Base-by-base conservation (phyloP, 2,329 filamentous ascomycete species). In the Fusarium nygamai region DNA sequence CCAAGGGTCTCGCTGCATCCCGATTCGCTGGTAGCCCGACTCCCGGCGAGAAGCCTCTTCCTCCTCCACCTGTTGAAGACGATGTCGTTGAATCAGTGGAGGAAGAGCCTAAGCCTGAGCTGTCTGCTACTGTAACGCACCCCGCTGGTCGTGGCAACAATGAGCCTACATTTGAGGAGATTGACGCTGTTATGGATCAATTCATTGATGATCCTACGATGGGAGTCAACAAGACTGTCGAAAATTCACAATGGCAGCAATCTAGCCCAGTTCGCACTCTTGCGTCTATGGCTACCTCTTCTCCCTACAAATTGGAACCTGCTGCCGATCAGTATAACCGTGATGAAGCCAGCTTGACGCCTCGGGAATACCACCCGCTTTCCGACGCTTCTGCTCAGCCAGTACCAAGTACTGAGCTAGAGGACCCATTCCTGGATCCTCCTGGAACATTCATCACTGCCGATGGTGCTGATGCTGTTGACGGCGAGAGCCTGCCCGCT, bases 111-210 rank as follows among this genome's bases (percentile, higher is more conserved):
- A 69, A 73, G 22, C 56, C 61, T 11, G 71, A 77, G 27, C 27
- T 69, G 13, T 72, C 75, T 11, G 69, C 64, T 24, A 68, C 50
- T 47, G 71, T 57, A 53, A 75, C 46, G 50, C 72, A 64, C 47
- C 58, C 71, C n/a, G 64, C 76, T 47, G 73, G 78, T 20, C 69
- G 72, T 34, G 60, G 67, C 22, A 57, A 76, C 8, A 78, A 78
- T 27, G 85, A 86, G 71, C 86, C 85, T 12, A 89, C 92, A 0
- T 94, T 94, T 76, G 92, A 96, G 75, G 95, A 98, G 80, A 95
- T 98, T 78, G 95, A 98, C 84, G 94, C 93, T 50, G 91, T 98
- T 60, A 98, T 98, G 94, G 90, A 92, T 73, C 92, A 96, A 69
- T 88, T 98, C 77, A 89, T 92, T 67, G 90, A 87, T 54, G 91